Percentiles rank a stretch among this genome's conserved stretches.
Evolutionary conservation across 2,329 filamentous ascomycete species (phyloP).

Genomic region (Sarocladium oryzae): DNA sequence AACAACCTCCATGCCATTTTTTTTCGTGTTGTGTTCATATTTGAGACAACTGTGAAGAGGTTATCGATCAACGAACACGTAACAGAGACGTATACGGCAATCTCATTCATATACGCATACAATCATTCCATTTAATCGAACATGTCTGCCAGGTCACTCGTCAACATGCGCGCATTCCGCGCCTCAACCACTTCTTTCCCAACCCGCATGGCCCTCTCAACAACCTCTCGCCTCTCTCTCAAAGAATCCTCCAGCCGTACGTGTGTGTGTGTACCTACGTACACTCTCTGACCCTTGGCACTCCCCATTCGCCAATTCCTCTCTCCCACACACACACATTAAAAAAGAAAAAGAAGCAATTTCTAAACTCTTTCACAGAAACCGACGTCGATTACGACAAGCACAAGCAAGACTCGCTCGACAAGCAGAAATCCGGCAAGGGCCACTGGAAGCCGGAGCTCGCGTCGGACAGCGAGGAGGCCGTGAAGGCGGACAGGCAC

Average conservation of each 20-base stretch:
- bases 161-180: conserved; percentile 19
- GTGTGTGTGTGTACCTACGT: conserved; percentile 11
- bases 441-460: conserved; percentile 73
- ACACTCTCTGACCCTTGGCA: not conserved
- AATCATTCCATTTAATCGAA: not conserved
- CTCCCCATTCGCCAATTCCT: not conserved
- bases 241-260: conserved; percentile 32
- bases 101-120: no score
- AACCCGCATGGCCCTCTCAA: conserved; percentile 21
- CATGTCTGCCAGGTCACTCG: conserved; percentile 26
- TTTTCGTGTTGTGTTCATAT: not conserved
- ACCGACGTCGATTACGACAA: conserved; percentile 40
- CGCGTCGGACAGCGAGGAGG: conserved; percentile 73
- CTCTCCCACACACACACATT: not conserved
- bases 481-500: conserved; percentile 61
- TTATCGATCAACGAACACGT: no score
- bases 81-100: no score
- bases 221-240: conserved; percentile 22
- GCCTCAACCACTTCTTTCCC: conserved; percentile 17
- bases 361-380: conserved; percentile 16
- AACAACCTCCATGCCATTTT: not conserved
- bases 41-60: no score
- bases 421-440: conserved; percentile 63
- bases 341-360: not conserved
- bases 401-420: conserved; percentile 54